Percentiles rank a stretch among this genome's conserved stretches.
Evolutionary conservation across 176 grass and related monocot species (phyloP).

Genomic region (Avena atlantica): DNA sequence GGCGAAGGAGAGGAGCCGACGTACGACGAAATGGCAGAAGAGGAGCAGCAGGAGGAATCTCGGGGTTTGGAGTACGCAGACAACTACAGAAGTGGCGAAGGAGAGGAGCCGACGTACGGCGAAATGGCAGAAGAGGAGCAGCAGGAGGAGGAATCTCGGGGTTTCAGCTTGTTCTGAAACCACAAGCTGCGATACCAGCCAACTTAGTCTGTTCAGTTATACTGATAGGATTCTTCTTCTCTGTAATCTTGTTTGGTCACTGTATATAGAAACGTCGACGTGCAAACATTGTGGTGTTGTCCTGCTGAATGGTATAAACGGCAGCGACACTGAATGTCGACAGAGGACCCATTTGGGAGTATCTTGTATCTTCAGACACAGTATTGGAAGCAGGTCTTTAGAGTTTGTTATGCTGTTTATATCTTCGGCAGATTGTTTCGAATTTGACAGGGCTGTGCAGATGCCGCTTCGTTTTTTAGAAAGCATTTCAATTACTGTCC

Average conservation of each 20-base stretch:
- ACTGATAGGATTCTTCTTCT: slow-evolving; percentile 22
- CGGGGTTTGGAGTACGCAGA: slow-evolving; percentile 44
- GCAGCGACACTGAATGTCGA: slow-evolving; percentile 5
- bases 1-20: slow-evolving; percentile 38
- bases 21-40: slow-evolving; percentile 44
- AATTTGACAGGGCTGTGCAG: not conserved
- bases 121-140: slow-evolving; percentile 50
- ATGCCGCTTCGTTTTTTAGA: not conserved
- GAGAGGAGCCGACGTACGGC: slow-evolving; percentile 50
- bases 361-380: slow-evolving; percentile 1
- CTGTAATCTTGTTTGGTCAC: slow-evolving; percentile 33
- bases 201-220: slow-evolving; percentile 21
- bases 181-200: not conserved
- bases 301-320: not conserved
- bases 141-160: slow-evolving; percentile 40
- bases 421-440: not conserved
- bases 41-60: slow-evolving; percentile 43
- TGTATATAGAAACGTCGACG: slow-evolving; percentile 33
- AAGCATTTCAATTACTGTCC: not conserved
- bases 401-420: slow-evolving; percentile 14
- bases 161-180: slow-evolving; percentile 63
- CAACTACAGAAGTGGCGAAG: too few species aligned
- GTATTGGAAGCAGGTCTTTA: not conserved
- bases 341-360: not conserved
- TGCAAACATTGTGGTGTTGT: not conserved